Evolutionary conservation across 371 early-diverging fungal species (phyloP).

Genomic region (Circinella umbellata): DNA sequence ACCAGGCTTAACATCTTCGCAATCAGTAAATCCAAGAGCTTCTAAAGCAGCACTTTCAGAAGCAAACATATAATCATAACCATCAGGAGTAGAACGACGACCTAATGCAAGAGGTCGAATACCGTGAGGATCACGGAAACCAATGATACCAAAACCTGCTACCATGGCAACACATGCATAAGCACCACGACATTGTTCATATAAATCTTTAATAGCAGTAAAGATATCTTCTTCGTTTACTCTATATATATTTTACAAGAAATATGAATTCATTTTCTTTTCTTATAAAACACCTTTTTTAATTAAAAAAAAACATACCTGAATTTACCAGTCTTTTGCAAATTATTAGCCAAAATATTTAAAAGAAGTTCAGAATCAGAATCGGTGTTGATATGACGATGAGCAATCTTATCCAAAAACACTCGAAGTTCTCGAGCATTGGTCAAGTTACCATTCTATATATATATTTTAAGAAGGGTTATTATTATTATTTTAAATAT

Average conservation of each 20-base stretch:
- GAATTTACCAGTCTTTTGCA: constrained; percentile 93
- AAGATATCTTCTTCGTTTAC: constrained; percentile 97
- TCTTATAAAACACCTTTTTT: no score
- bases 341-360: constrained; percentile 93
- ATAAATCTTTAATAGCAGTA: constrained; percentile 85
- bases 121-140: constrained; percentile 94
- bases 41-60: constrained; percentile 95
- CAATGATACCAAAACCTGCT: constrained; percentile 91
- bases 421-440: constrained; percentile 87
- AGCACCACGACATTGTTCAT: constrained; percentile 85
- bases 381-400: constrained; percentile 98
- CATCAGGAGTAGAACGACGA: constrained; percentile 58
- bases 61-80: constrained; percentile 94
- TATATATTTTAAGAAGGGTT: neutral
- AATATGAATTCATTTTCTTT: neutral
- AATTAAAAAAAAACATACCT: no score
- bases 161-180: constrained; percentile 96
- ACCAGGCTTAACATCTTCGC: constrained; percentile 89
- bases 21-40: constrained; percentile 86
- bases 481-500: no score
- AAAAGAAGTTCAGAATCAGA: constrained; percentile 96
- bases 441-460: constrained; percentile 95
- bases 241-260: constrained; percentile 38
- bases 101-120: constrained; percentile 95
- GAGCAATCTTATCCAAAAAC: constrained; percentile 91